These are phyloP conservation scores for Phyllachora maydis DNA, from an alignment of 2,329 filamentous ascomycete species.

Conservation along the genomic window DNA sequence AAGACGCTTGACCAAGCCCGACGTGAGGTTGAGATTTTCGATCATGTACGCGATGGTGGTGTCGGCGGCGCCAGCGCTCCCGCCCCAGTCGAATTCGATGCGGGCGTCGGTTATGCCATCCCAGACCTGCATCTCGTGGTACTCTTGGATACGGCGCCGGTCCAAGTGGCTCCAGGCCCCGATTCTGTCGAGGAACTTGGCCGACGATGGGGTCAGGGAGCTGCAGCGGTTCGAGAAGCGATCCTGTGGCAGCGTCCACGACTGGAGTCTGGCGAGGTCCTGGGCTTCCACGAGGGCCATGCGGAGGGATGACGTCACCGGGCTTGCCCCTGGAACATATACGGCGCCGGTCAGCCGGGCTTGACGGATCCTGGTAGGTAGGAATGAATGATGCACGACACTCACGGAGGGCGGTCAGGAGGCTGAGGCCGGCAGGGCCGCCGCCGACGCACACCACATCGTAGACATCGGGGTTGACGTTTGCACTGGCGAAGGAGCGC, in stretches of 20 bases:
- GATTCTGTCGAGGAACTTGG: slow-evolving; percentile 62
- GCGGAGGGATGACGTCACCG: slow-evolving; percentile 54
- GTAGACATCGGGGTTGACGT: slow-evolving; percentile 48
- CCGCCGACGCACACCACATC: slow-evolving; percentile 86
- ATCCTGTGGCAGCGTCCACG: slow-evolving; percentile 43
- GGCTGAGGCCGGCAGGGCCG: slow-evolving; percentile 71
- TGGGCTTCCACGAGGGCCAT: slow-evolving; percentile 84
- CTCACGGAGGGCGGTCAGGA: slow-evolving; percentile 57
- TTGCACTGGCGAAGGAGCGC: slow-evolving; percentile 19
- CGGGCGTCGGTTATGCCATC: slow-evolving; percentile 75
- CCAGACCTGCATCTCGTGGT: slow-evolving; percentile 97
- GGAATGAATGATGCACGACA: slow-evolving; percentile 3
- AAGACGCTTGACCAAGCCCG: slow-evolving; percentile 52
- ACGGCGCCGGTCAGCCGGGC: not conserved
- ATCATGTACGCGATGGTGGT: slow-evolving; percentile 83
- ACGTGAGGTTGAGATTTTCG: slow-evolving; percentile 80
- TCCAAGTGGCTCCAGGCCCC: slow-evolving; percentile 72
- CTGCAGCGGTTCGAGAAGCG: slow-evolving; percentile 88
- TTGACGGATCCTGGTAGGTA: not conserved
- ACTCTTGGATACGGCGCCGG: slow-evolving; percentile 56
- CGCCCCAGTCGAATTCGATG: slow-evolving; percentile 69
- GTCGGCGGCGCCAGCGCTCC: slow-evolving; percentile 18
- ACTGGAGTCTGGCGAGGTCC: slow-evolving; percentile 48
- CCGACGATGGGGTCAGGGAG: slow-evolving; percentile 76
- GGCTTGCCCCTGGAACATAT: slow-evolving; percentile 56